phyloP scores from a whole-genome alignment of 805 yeast genomes.

The Metschnikowia matae region DNA sequence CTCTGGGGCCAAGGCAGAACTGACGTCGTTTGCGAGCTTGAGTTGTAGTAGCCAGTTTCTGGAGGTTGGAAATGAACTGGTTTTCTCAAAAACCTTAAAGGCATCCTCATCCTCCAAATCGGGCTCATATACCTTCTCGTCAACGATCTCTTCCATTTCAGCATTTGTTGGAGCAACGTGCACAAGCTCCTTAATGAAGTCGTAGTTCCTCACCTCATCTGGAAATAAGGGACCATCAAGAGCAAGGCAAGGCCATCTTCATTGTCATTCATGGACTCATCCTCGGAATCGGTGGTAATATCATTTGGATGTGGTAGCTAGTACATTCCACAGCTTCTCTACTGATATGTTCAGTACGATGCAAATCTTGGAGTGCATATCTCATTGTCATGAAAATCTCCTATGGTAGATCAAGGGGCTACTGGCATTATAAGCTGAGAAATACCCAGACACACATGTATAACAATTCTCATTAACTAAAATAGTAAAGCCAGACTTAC shows the following conservation, averaged over 20 bases:
- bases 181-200: constrained; percentile 34
- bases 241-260: constrained; percentile 13
- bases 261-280: constrained; percentile 12
- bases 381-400: no score
- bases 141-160: constrained; percentile 39
- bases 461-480: no score
- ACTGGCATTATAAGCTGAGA: no score
- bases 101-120: constrained; percentile 40
- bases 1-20: constrained; percentile 37
- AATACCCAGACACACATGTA: no score
- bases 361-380: no score
- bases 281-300: constrained; percentile 29
- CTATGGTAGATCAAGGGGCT: no score
- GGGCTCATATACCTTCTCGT: constrained; percentile 71
- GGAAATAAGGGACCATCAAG: constrained; percentile 13
- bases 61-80: constrained; percentile 47
- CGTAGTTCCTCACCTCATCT: constrained; percentile 20
- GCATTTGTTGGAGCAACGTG: constrained; percentile 28
- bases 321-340: no score
- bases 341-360: no score
- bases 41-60: constrained; percentile 65
- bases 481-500: no score
- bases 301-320: no score
- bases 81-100: constrained; percentile 34
- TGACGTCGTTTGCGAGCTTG: constrained; percentile 45